Conservation (phyloP, 306 rosid genomes). For the Erythrophleum fordii region DNA sequence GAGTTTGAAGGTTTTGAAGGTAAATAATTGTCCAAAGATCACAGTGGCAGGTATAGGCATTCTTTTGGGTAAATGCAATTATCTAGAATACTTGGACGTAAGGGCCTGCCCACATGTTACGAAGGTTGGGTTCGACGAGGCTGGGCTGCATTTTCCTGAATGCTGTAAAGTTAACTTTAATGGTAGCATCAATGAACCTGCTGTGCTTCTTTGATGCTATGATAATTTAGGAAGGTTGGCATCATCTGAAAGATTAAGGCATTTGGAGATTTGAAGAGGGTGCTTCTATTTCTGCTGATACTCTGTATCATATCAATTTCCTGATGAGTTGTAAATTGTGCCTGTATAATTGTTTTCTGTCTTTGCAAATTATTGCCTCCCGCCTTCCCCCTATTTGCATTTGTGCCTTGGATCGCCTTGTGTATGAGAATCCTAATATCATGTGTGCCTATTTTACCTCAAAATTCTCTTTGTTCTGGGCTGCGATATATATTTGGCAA, state of each 20-base stretch:
- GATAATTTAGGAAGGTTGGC: conserved; percentile 19
- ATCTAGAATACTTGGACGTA: conserved; percentile 81
- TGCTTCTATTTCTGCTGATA: background rate
- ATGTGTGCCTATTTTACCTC: background rate
- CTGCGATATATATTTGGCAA: background rate
- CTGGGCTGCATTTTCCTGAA: conserved; percentile 74
- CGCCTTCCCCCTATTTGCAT: background rate
- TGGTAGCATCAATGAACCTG: conserved; percentile 71
- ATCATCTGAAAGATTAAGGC: conserved; percentile 7
- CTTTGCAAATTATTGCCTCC: background rate
- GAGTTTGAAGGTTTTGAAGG: conserved; percentile 78
- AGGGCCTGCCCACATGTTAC: conserved; percentile 87
- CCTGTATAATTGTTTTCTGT: background rate
- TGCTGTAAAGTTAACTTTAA: conserved; percentile 75
- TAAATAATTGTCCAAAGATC: conserved; percentile 83
- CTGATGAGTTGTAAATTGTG: conserved; percentile 35
- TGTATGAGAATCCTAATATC: background rate
- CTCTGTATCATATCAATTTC: conserved; percentile 29
- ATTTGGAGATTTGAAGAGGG: conserved; percentile 34
- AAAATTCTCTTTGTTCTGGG: background rate
- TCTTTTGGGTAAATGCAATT: conserved; percentile 65
- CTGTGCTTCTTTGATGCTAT: conserved; percentile 47
- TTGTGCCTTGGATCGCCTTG: background rate
- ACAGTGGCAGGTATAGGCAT: conserved; percentile 72
- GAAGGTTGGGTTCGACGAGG: conserved; percentile 73